phyloP scores from a whole-genome alignment of 2,329 filamentous ascomycete genomes.

The Aspergillus amoenus region DNA sequence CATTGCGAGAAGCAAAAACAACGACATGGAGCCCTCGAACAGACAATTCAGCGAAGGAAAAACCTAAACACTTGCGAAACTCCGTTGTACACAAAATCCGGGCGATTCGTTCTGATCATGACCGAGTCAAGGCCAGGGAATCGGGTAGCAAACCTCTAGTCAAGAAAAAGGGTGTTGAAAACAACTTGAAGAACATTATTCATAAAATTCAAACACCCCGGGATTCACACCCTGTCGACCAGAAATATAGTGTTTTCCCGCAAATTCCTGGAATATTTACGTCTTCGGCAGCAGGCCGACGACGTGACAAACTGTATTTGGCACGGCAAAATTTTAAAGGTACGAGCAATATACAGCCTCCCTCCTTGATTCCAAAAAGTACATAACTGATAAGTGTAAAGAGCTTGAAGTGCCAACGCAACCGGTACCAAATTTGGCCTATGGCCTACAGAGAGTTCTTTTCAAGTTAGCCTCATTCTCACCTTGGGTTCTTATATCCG shows the following conservation, averaged over 20 bases:
- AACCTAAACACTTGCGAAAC: too few relatives aligned
- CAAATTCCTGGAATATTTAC: neutral
- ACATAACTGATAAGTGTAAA: constrained; percentile 15
- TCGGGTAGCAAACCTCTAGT: neutral
- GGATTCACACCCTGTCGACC: neutral
- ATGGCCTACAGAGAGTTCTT: constrained; percentile 82
- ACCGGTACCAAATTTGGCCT: constrained; percentile 63
- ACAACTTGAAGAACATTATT: neutral
- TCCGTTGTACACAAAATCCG: too few relatives aligned
- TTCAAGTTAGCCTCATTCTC: constrained; percentile 65
- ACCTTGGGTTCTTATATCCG: neutral
- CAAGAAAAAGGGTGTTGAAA: neutral
- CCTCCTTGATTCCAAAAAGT: neutral
- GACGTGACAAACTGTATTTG: neutral
- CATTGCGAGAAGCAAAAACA: neutral
- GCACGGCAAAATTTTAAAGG: neutral
- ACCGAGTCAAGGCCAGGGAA: too few relatives aligned
- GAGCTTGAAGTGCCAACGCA: constrained; percentile 47
- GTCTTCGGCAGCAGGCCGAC: neutral
- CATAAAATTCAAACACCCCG: neutral
- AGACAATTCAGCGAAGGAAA: neutral
- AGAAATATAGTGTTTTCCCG: neutral
- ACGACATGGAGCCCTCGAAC: neutral
- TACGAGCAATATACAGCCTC: neutral
- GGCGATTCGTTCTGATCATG: too few relatives aligned